Conservation (phyloP, 2,329 filamentous ascomycete species). For the Pseudogymnoascus destructans region DNA sequence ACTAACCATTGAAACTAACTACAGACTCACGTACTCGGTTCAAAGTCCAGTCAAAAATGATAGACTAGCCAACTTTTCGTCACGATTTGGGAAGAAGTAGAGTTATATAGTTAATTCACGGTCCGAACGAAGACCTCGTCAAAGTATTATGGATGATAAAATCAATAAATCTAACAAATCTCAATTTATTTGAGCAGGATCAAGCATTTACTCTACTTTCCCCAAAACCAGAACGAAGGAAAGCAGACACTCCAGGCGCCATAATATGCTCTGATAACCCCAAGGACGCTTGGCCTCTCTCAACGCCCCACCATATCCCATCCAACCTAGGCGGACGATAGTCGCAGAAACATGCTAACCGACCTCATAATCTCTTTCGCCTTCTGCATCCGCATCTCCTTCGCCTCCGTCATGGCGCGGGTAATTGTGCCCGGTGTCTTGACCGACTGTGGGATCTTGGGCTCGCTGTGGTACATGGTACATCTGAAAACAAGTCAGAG, state of each 20-base stretch:
- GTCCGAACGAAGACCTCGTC: neutral
- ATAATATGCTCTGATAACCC: constrained; percentile 5
- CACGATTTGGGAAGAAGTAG: constrained; percentile 54
- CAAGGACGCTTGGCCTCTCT: neutral
- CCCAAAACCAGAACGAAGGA: neutral
- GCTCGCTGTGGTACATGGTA: constrained; percentile 29
- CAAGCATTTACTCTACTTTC: neutral
- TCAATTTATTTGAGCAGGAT: neutral
- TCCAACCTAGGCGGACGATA: constrained; percentile 35
- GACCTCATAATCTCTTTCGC: constrained; percentile 32
- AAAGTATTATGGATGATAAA: neutral
- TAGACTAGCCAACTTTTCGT: constrained; percentile 60
- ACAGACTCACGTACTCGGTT: constrained; percentile 50
- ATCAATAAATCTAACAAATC: neutral
- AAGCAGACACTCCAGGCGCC: constrained; percentile 6
- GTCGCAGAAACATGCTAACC: constrained; percentile 40
- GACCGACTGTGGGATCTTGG: constrained; percentile 27
- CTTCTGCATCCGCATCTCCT: constrained; percentile 33
- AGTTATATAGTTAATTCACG: constrained; percentile 8
- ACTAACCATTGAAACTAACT: constrained; percentile 12
- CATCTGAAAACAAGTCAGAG: constrained; percentile 24
- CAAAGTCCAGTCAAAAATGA: constrained; percentile 46
- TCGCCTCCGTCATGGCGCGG: constrained; percentile 30
- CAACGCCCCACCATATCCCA: constrained; percentile 5
- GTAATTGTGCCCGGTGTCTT: constrained; percentile 28